Percentiles rank a stretch among this genome's conserved stretches.
Evolutionary conservation across 1,139 yeast species (phyloP).

Genomic region (Oligophagozyma castellii): DNA sequence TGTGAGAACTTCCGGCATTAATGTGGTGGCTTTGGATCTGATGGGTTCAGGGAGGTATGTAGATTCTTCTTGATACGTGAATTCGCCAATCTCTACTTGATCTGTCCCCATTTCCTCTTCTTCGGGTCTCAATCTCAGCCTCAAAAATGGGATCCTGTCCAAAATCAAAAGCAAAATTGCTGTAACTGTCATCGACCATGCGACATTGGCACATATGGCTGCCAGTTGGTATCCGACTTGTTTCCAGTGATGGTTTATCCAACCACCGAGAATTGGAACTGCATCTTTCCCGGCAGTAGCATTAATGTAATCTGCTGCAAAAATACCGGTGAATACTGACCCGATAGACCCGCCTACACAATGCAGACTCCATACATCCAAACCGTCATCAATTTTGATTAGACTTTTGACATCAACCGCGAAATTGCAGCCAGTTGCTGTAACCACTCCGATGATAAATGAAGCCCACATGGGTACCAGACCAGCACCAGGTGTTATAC

Average conservation of each 20-base stretch:
- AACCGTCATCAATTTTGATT: slow-evolving; percentile 80
- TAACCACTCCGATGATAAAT: slow-evolving; percentile 66
- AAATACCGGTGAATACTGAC: slow-evolving; percentile 71
- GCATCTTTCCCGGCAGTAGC: slow-evolving; percentile 54
- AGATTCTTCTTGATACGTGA: slow-evolving; percentile 52
- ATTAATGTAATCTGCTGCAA: slow-evolving; percentile 87
- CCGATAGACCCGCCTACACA: slow-evolving; percentile 92
- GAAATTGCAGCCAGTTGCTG: slow-evolving; percentile 69
- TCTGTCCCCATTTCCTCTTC: slow-evolving; percentile 88
- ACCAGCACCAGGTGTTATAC: slow-evolving; percentile 96
- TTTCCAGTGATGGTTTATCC: slow-evolving; percentile 81
- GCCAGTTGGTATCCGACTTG: slow-evolving; percentile 94
- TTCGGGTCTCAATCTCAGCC: slow-evolving; percentile 75
- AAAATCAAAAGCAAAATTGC: slow-evolving; percentile 51
- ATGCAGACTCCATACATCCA: slow-evolving; percentile 88
- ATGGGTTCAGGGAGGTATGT: slow-evolving; percentile 67
- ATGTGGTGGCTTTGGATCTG: slow-evolving; percentile 33
- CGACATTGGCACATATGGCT: slow-evolving; percentile 58
- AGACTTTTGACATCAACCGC: slow-evolving; percentile 69
- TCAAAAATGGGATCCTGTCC: slow-evolving; percentile 74
- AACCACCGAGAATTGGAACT: slow-evolving; percentile 66
- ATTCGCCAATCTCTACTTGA: slow-evolving; percentile 78
- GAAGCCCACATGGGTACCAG: slow-evolving; percentile 85
- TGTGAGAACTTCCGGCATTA: slow-evolving; percentile 18
- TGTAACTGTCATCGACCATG: slow-evolving; percentile 74